phyloP scores from a whole-genome alignment of 2,329 filamentous ascomycete genomes.

The Sphaerulina vaccinii region DNA sequence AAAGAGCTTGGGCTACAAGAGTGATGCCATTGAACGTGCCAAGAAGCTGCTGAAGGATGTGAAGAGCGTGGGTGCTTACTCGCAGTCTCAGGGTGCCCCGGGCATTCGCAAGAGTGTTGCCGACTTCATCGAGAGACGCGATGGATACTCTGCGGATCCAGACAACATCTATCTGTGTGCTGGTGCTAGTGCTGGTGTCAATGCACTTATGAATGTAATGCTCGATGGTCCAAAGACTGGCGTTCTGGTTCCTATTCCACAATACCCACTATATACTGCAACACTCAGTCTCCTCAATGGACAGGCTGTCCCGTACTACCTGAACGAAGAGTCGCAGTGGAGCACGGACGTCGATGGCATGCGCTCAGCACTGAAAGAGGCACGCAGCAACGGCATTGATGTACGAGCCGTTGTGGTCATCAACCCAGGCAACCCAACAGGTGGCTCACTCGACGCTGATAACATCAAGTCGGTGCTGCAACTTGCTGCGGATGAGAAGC shows the following conservation, averaged over 20 bases:
- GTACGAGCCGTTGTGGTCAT: constrained; percentile 94
- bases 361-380: constrained; percentile 68
- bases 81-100: constrained; percentile 84
- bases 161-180: constrained; percentile 85
- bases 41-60: constrained; percentile 76
- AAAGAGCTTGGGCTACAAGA: constrained; percentile 77
- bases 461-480: constrained; percentile 85
- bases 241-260: constrained; percentile 90
- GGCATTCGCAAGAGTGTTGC: constrained; percentile 87
- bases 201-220: constrained; percentile 87
- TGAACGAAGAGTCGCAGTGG: constrained; percentile 85
- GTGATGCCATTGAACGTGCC: constrained; percentile 83
- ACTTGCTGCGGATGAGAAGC: constrained; percentile 77
- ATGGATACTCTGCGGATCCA: constrained; percentile 81
- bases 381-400: constrained; percentile 73
- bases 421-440: constrained; percentile 97
- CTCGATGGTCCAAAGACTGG: constrained; percentile 75
- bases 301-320: constrained; percentile 85
- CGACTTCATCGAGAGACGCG: constrained; percentile 82
- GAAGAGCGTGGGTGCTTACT: constrained; percentile 93
- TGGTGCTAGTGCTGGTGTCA: constrained; percentile 91
- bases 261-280: constrained; percentile 97
- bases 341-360: constrained; percentile 82
- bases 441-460: constrained; percentile 73
- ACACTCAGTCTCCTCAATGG: constrained; percentile 84